Percentiles rank a stretch among this genome's conserved stretches.
Evolutionary conservation across 2,329 filamentous ascomycete genomes (phyloP).

Genomic region (Myriosclerotinia duriaeana): DNA sequence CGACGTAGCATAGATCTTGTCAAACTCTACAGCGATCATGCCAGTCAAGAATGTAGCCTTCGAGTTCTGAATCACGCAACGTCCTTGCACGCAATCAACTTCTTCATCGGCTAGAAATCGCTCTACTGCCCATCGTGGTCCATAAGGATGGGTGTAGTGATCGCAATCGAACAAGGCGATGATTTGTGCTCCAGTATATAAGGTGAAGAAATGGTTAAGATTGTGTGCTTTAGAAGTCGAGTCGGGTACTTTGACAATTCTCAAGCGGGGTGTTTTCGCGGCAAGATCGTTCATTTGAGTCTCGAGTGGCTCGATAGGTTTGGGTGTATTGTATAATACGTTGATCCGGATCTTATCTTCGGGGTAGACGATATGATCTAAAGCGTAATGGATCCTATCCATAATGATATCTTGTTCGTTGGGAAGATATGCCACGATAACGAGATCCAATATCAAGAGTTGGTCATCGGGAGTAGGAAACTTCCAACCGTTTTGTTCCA

Average conservation of each 20-base stretch:
- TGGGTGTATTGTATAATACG: slow-evolving; percentile 51
- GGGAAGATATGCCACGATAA: slow-evolving; percentile 52
- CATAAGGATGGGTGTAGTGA: slow-evolving; percentile 51
- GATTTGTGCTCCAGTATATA: slow-evolving; percentile 47
- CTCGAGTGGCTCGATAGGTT: slow-evolving; percentile 48
- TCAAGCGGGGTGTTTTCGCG: slow-evolving; percentile 43
- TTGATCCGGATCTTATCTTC: slow-evolving; percentile 49
- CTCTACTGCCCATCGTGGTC: slow-evolving; percentile 50
- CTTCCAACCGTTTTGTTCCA: slow-evolving; percentile 44
- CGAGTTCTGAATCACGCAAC: slow-evolving; percentile 51
- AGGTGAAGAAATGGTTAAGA: slow-evolving; percentile 49
- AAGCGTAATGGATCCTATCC: slow-evolving; percentile 48
- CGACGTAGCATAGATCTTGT: slow-evolving; percentile 53
- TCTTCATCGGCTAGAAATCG: slow-evolving; percentile 46
- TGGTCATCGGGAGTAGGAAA: slow-evolving; percentile 46
- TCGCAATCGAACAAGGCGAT: slow-evolving; percentile 52
- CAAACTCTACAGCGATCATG: slow-evolving; percentile 52
- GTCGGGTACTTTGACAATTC: slow-evolving; percentile 49
- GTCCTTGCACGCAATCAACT: slow-evolving; percentile 51
- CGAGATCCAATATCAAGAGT: slow-evolving; percentile 47
- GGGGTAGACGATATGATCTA: slow-evolving; percentile 49
- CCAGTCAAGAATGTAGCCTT: slow-evolving; percentile 46
- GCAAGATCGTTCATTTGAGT: slow-evolving; percentile 44
- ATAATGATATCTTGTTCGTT: slow-evolving; percentile 53
- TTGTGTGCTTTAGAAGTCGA: slow-evolving; percentile 53